Percentiles rank a stretch among this genome's conserved stretches.
Evolutionary conservation across 1,284 basidiomycete species (phyloP).

Genomic region (Ceraceosorus guamensis): DNA sequence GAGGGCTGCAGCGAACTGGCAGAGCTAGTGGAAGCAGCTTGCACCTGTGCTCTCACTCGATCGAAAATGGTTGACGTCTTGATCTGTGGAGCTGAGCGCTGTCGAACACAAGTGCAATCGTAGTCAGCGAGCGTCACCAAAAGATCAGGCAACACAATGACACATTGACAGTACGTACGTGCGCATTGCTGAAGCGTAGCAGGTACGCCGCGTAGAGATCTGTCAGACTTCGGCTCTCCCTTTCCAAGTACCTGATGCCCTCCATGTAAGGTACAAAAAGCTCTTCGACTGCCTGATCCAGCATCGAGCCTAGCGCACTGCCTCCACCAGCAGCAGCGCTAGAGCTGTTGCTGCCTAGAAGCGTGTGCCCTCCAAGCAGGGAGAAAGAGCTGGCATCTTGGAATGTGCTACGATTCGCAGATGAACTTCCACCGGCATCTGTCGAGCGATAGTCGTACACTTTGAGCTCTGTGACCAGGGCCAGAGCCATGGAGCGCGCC

Average conservation of each 20-base stretch:
- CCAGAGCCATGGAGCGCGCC: conserved; percentile 69
- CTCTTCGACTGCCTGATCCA: conserved; percentile 92
- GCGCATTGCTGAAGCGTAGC: conserved; percentile 73
- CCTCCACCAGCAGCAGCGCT: conserved; percentile 3
- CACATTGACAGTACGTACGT: conserved; percentile 47
- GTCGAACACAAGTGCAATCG: conserved; percentile 49
- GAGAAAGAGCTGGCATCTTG: not conserved
- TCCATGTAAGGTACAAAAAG: conserved; percentile 87
- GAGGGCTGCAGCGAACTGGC: not conserved
- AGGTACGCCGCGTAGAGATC: conserved; percentile 74
- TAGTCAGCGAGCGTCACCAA: conserved; percentile 69
- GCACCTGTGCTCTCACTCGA: conserved; percentile 8
- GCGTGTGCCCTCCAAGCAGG: not conserved
- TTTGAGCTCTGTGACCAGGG: conserved; percentile 85
- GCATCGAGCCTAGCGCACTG: conserved; percentile 57
- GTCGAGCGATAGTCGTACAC: conserved; percentile 65
- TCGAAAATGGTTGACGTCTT: conserved; percentile 14
- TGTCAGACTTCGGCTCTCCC: conserved; percentile 77
- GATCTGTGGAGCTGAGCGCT: not conserved
- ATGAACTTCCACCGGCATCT: conserved; percentile 1
- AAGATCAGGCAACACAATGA: conserved; percentile 38
- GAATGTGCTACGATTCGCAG: too few relatives aligned
- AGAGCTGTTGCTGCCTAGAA: not conserved
- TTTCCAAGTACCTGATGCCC: conserved; percentile 81
- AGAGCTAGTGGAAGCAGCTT: not conserved